phyloP scores from a whole-genome alignment of 2,329 filamentous ascomycete genomes.

The Fusarium incarnatum region DNA sequence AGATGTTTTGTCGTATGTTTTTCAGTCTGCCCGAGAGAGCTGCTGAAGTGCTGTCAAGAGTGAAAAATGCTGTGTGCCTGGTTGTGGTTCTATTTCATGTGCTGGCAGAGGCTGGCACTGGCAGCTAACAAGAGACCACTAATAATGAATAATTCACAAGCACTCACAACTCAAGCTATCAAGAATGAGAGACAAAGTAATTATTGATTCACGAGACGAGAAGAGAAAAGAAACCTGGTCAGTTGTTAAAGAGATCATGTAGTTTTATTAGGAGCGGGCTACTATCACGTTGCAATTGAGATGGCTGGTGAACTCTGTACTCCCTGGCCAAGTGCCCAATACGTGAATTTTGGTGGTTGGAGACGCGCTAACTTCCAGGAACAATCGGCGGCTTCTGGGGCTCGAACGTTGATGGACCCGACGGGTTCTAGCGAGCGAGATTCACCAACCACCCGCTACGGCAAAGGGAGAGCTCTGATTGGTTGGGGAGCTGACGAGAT shows the following conservation, averaged over 20 bases:
- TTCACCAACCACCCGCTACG: constrained; percentile 32
- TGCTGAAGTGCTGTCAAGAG: background rate
- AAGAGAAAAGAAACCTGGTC: constrained; percentile 19
- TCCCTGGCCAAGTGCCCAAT: constrained; percentile 13
- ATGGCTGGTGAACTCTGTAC: constrained; percentile 43
- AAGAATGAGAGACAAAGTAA: constrained; percentile 7
- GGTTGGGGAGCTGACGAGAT: background rate
- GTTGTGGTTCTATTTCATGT: constrained; percentile 6
- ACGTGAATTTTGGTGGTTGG: constrained; percentile 45
- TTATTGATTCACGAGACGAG: constrained; percentile 20
- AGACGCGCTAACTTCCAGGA: constrained; percentile 38
- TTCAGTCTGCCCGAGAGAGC: background rate
- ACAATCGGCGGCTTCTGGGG: constrained; percentile 20
- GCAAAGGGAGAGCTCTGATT: constrained; percentile 9
- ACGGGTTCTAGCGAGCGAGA: constrained; percentile 11
- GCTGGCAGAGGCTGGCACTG: constrained; percentile 31
- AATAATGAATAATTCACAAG: constrained; percentile 25
- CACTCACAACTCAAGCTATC: background rate
- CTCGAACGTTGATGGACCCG: constrained; percentile 19
- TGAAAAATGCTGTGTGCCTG: background rate
- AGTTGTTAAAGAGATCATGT: constrained; percentile 19
- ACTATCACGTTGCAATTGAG: constrained; percentile 34
- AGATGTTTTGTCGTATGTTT: background rate
- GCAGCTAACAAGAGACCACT: constrained; percentile 27
- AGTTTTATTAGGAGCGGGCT: constrained; percentile 35